Percentiles rank a stretch among this genome's conserved stretches.
These are phyloP conservation scores for Tuctoria greenei DNA, from an alignment of 176 grass and related monocot genomes.

Conservation along the genomic window DNA sequence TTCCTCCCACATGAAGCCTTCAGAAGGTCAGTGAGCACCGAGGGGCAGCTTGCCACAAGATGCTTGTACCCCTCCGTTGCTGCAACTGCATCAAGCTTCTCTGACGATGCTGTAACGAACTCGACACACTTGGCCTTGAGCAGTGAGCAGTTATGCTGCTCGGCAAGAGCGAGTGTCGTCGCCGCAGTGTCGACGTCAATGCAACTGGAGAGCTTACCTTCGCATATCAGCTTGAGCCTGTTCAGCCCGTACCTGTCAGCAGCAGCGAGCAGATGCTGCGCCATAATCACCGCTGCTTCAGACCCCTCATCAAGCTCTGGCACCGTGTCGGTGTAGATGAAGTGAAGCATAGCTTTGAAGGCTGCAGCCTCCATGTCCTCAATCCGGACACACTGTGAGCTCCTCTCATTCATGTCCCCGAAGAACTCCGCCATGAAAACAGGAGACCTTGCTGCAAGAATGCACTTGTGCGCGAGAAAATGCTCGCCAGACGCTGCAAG, in stretches of 20 bases:
- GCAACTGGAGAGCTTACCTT: conserved; percentile 14
- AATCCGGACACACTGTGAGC: neutral
- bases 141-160: conserved; percentile 19
- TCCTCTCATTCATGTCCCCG: conserved; percentile 20
- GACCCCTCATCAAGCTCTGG: neutral
- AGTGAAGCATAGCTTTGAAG: conserved; percentile 45
- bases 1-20: neutral
- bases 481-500: neutral
- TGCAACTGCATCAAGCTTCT: conserved; percentile 24
- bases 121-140: conserved; percentile 54
- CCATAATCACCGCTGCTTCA: neutral
- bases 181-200: neutral
- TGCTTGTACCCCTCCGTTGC: neutral
- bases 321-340: conserved; percentile 46
- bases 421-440: too few species aligned
- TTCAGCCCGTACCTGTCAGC: conserved; percentile 50
- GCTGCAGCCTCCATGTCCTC: conserved; percentile 9
- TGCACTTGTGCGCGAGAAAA: conserved; percentile 1
- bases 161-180: neutral
- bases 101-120: conserved; percentile 26
- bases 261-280: conserved; percentile 37
- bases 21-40: neutral
- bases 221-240: conserved; percentile 51
- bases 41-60: neutral
- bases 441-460: conserved; percentile 41